Percentiles rank a stretch among this genome's conserved stretches.
Conservation (phyloP, 164 flowering plant genomes). For the Dillenia suffruticosa region DNA sequence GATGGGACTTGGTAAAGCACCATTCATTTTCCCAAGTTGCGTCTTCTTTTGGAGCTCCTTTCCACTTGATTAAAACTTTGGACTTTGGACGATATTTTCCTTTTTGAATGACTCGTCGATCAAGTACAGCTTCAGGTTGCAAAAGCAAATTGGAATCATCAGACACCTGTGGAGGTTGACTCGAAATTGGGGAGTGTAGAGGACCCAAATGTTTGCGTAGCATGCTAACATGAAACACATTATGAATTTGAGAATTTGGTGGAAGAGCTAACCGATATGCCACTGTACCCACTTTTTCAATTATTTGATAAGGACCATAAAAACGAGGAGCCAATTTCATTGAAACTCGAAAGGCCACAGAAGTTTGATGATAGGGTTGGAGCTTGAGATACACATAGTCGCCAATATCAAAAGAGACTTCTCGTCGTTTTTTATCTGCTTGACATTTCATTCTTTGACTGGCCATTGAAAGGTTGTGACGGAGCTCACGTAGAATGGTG, state of each 20-base stretch:
- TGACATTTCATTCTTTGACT: conserved; percentile 5
- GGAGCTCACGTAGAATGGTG: conserved; percentile 4
- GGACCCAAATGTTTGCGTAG: conserved; percentile 4
- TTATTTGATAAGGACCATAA: conserved; percentile 9
- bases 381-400: conserved; percentile 13
- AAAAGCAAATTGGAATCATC: conserved; percentile 3
- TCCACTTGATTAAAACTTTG: conserved; percentile 11
- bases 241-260: conserved; percentile 5
- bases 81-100: conserved; percentile 9
- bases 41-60: conserved; percentile 7
- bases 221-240: conserved; percentile 13
- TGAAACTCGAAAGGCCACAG: background rate
- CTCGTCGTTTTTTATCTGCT: conserved; percentile 1
- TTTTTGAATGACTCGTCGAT: conserved; percentile 4
- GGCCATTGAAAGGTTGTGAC: background rate
- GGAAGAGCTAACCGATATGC: conserved; percentile 7
- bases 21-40: conserved; percentile 15
- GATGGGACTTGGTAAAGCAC: conserved; percentile 5
- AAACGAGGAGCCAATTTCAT: conserved; percentile 7
- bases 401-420: conserved; percentile 5
- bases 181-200: background rate
- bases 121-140: conserved; percentile 6
- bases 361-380: conserved; percentile 13
- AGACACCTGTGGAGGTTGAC: conserved; percentile 4
- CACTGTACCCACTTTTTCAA: conserved; percentile 6